Conservation (phyloP, 441 rosid species). For the Croton setiger region DNA sequence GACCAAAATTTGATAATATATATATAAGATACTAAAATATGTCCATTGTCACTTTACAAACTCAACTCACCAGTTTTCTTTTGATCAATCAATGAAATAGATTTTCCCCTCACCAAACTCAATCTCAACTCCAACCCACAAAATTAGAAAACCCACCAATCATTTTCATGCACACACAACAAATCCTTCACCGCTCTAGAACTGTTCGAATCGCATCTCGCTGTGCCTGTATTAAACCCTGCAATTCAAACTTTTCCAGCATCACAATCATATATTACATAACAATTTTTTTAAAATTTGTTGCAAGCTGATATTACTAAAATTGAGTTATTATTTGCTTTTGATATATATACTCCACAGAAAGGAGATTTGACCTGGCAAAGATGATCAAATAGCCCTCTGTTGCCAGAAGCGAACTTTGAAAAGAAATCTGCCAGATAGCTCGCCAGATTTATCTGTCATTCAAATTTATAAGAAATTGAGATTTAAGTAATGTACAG, state of each 20-base stretch:
- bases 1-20: too few species aligned
- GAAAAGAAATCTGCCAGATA: conserved; percentile 58
- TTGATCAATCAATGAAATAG: background rate
- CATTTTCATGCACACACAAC: too few species aligned
- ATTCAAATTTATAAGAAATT: conserved; percentile 16
- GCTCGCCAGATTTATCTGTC: conserved; percentile 70
- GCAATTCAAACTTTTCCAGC: conserved; percentile 18
- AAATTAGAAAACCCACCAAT: background rate
- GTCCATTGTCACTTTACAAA: conserved; percentile 10
- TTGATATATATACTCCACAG: background rate
- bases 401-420: conserved; percentile 49
- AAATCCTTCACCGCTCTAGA: conserved; percentile 36
- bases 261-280: too few species aligned
- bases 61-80: background rate
- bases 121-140: background rate
- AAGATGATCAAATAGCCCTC: conserved; percentile 54
- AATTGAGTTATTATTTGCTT: background rate
- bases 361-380: conserved; percentile 48
- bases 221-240: conserved; percentile 55
- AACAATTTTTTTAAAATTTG: background rate
- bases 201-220: conserved; percentile 44
- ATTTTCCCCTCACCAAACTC: background rate
- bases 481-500: background rate
- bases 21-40: background rate
- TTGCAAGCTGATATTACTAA: background rate